Evolutionary conservation across 2,329 filamentous ascomycete genomes (phyloP).

Genomic region (Dendryphion nanum): DNA sequence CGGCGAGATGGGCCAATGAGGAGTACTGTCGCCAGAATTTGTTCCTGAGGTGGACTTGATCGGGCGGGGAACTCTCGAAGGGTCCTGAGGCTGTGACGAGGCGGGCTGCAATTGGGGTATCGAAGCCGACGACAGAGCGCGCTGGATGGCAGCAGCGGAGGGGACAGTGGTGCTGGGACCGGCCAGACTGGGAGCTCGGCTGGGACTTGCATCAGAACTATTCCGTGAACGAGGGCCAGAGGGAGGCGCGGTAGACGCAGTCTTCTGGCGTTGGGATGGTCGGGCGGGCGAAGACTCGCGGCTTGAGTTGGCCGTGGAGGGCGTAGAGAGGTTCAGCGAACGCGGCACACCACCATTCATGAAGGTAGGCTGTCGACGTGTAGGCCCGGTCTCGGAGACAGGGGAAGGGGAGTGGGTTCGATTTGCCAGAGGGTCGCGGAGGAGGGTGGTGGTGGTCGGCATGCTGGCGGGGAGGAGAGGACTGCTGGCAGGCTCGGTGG

Average conservation of each 20-base stretch:
- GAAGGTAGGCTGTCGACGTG: slow-evolving; percentile 20
- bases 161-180: slow-evolving; percentile 48
- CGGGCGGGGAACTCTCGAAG: slow-evolving; percentile 61
- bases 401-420: slow-evolving; percentile 6
- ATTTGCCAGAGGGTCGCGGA: slow-evolving; percentile 14
- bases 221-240: slow-evolving; percentile 41
- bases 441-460: slow-evolving; percentile 9
- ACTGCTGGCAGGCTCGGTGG: slow-evolving; percentile 33
- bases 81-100: slow-evolving; percentile 59
- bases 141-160: slow-evolving; percentile 62
- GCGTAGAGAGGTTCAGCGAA: slow-evolving; percentile 30
- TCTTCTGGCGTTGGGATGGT: slow-evolving; percentile 24
- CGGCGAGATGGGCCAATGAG: slow-evolving; percentile 75
- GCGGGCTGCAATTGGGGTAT: slow-evolving; percentile 65
- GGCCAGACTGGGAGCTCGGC: slow-evolving; percentile 35
- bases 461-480: slow-evolving; percentile 9
- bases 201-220: slow-evolving; percentile 45
- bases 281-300: slow-evolving; percentile 48
- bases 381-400: slow-evolving; percentile 16
- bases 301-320: slow-evolving; percentile 44
- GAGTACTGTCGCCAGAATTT: slow-evolving; percentile 48
- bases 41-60: slow-evolving; percentile 60
- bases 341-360: slow-evolving; percentile 23
- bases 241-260: slow-evolving; percentile 10
- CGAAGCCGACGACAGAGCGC: slow-evolving; percentile 66